Evolutionary conservation across 1,284 basidiomycete genomes (phyloP), one percentile per base, ranked within the genome.

Genomic region (Cutaneotrichosporon cavernicola): DNA sequence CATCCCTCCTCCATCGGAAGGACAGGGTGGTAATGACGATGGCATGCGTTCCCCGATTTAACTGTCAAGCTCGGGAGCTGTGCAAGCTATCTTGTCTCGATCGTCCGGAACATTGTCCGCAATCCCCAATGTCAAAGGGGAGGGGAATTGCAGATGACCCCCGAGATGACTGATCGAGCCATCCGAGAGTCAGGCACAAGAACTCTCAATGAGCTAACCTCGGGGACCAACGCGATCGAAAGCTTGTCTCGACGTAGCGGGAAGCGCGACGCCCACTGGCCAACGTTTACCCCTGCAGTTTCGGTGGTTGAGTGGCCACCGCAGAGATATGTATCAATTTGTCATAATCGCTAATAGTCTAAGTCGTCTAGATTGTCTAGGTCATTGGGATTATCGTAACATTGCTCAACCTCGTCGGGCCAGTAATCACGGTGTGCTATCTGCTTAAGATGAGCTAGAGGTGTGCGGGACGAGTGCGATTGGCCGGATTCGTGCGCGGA

Each of bases 221-320:
- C 18, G 43, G 43, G 16, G 18, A n/a, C 8, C 32, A 21, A 32
- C 52, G 30, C 31, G 30, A 36, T 34, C n/a, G 30, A 55, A 55
- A 21, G 52, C 31, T 30, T 21, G 30, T 55, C 13, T 10, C 31
- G 14, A 5, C 21, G 5, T 4, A 14, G 31, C 22, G 14, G 32
- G 7, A 18, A 21, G n/a, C 14, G 31, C 18, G 43, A 14, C 52
- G 52, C 31, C 32, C 31, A 21, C 52, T 26, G 5, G 32, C 9
- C 52, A 31, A 18, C 30, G n/a, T 5, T 31, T n/a, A 16, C 32
- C 52, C 30, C 49, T 31, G 22, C 49, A 51, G 26, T 51, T 51
- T 30, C 26, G 49, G 49, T 30, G 13, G 22, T 51, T 51, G 26
- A 51, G 49, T 51, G 49, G 49, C 49, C 49, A 30, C 49, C 43